These are phyloP conservation scores for Neurospora sp. DNA, from an alignment of 495 filamentous ascomycete genomes.

Conservation along the genomic window DNA sequence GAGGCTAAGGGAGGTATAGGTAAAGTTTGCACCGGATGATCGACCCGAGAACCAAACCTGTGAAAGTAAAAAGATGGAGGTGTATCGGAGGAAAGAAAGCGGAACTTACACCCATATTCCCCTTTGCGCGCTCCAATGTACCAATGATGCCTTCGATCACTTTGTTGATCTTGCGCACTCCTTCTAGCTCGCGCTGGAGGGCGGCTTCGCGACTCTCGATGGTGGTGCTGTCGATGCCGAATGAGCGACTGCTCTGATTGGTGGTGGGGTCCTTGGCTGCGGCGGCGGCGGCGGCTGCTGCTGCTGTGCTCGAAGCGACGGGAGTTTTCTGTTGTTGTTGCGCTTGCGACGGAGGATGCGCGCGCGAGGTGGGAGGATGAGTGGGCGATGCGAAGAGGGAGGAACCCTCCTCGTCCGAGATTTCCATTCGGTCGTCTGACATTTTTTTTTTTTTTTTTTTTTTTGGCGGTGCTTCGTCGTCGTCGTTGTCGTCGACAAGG, in stretches of 20 bases:
- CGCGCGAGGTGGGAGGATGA: conserved; percentile 11
- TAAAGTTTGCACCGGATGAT: not conserved
- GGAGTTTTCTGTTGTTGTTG: not conserved
- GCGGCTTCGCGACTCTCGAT: conserved; percentile 58
- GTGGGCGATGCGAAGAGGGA: conserved; percentile 63
- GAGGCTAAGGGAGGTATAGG: not conserved
- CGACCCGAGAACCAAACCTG: not conserved
- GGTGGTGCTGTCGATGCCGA: conserved; percentile 41
- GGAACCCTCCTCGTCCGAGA: conserved; percentile 48
- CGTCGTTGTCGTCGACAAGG: not conserved
- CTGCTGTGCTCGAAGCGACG: conserved; percentile 3
- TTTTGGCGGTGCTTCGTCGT: not conserved
- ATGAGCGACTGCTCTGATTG: conserved; percentile 36
- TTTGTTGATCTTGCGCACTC: conserved; percentile 73
- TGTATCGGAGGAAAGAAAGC: not conserved
- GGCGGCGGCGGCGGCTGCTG: conserved; percentile 7
- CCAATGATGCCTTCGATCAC: conserved; percentile 76
- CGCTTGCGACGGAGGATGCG: not conserved
- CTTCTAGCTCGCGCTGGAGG: conserved; percentile 68
- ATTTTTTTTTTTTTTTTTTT: conserved; percentile 6
- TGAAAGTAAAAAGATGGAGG: not conserved
- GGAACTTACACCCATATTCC: conserved; percentile 74
- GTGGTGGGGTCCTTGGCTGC: conserved; percentile 34
- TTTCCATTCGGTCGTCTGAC: conserved; percentile 13
- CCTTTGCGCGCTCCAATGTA: conserved; percentile 69